Percentiles rank a stretch among this genome's conserved stretches.
Evolutionary conservation across 1,284 basidiomycete species (phyloP).

Genomic region (Fomitopsis schrenkii): DNA sequence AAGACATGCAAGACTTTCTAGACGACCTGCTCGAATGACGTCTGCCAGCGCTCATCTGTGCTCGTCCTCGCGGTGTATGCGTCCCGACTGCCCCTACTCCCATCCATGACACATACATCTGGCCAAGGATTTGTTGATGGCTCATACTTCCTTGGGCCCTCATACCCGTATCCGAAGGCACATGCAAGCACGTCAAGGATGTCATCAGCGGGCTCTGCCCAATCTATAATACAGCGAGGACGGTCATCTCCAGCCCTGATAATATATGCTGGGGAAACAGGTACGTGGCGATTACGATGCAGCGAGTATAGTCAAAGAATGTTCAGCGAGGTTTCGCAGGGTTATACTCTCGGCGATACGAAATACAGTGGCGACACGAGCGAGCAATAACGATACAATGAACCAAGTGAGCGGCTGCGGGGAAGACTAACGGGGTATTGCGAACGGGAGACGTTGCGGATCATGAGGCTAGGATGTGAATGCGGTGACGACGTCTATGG

Average conservation of each 20-base stretch:
- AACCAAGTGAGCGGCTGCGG: not conserved
- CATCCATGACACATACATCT: too few species aligned
- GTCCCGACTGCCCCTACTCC: too few species aligned
- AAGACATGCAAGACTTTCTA: conserved; percentile 69
- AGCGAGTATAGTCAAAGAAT: not conserved
- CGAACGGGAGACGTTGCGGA: not conserved
- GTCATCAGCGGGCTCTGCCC: conserved; percentile 1
- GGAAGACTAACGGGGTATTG: not conserved
- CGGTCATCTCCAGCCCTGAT: not conserved
- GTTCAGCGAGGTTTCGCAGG: not conserved
- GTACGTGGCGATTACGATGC: not conserved
- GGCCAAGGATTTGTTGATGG: not conserved
- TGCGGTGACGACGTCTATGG: not conserved
- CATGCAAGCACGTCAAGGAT: not conserved
- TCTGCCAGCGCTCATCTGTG: not conserved
- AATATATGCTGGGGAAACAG: not conserved
- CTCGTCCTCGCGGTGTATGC: too few species aligned
- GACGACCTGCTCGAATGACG: conserved; percentile 52
- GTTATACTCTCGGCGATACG: not conserved
- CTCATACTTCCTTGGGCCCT: too few species aligned
- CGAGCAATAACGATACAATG: conserved; percentile 9
- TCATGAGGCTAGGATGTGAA: not conserved
- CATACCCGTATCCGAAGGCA: too few species aligned
- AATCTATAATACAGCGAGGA: not conserved
- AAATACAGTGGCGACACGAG: not conserved